Conservation (phyloP, 345 rosid genomes). For the Erucastrum elatum region DNA sequence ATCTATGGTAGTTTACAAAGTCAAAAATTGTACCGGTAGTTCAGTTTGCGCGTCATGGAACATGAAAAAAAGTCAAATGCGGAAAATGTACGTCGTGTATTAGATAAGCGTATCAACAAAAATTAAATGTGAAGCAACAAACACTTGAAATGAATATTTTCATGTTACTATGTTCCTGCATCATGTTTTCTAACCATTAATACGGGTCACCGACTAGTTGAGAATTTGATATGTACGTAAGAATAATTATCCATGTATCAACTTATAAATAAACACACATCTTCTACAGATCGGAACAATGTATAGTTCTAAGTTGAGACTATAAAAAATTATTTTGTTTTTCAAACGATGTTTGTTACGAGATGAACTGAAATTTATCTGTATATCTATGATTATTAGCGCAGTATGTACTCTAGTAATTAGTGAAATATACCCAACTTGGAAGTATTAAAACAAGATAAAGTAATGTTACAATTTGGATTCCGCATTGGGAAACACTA, state of each 20-base stretch:
- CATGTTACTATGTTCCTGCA: constrained; percentile 36
- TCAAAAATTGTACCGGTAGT: constrained; percentile 17
- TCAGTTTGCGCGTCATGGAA: constrained; percentile 2
- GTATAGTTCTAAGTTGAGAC: background rate
- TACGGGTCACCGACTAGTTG: constrained; percentile 33
- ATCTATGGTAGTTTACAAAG: constrained; percentile 8
- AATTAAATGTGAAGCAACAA: constrained; percentile 27
- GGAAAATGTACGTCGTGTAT: constrained; percentile 27
- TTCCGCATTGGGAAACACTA: constrained; percentile 19
- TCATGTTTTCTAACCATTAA: constrained; percentile 15
- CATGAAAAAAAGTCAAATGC: constrained; percentile 22
- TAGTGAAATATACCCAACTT: background rate
- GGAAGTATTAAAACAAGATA: constrained; percentile 5
- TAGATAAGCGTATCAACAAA: background rate
- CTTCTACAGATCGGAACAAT: background rate
- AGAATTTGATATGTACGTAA: constrained; percentile 11
- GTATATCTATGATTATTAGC: background rate
- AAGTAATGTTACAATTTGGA: constrained; percentile 24
- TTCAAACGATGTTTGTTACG: background rate
- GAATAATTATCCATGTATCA: constrained; percentile 6
- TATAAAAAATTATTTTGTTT: background rate
- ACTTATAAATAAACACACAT: background rate
- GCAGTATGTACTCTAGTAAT: background rate
- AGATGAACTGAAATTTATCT: background rate
- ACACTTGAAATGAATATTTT: constrained; percentile 12